Base-by-base conservation (phyloP, 306 rosid species). In the Morella rubra region DNA sequence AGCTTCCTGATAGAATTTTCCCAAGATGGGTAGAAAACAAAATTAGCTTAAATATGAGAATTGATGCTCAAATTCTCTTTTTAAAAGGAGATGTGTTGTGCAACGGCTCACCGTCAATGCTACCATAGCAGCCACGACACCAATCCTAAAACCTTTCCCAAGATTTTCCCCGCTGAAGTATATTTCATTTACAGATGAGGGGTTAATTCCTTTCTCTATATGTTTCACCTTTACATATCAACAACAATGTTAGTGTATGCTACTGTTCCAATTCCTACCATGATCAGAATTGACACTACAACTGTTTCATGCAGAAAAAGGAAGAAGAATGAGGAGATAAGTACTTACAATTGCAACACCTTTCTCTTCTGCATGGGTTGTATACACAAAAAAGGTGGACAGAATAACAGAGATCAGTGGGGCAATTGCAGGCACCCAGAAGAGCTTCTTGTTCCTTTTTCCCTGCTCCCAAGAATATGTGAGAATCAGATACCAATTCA, bases 351-450 rank as follows among this genome's bases (percentile, higher is more conserved):
- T 95, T 59, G 74, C 95, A 60, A 92, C 98, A 40, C 98, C 98
- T 16, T 87, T 68, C 84, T 88, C 84, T 55, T 95, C 98, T 80
- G 96, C 97, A 77, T 73, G 98, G 18, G 98, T 95, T 81, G 92
- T 77, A 86, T 84, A 95, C 49, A 95, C 98, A 50, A 90, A 83
- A 78, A 88, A 72, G 44, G 98, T 95, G 81, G 98, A 92, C 80
- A 95, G 76, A 72, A 95, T 72, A 68, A 95, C 92, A 5, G 97
- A 92, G 85, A 90, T 86, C 78, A 95, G 79, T 0, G 98, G 98
- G 7, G 97, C 97, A 53, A 95, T 92, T 85, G 97, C 98, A 60
- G 97, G 93, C 80, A 92, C 91, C 98, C 97, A 92, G 89, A 95
- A 95, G 76, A 83, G 76, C 71, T 76, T 89, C 47, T 53, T 95